Evolutionary conservation across 2,329 filamentous ascomycete genomes (phyloP).

Genomic region (Aspergillus sergii): DNA sequence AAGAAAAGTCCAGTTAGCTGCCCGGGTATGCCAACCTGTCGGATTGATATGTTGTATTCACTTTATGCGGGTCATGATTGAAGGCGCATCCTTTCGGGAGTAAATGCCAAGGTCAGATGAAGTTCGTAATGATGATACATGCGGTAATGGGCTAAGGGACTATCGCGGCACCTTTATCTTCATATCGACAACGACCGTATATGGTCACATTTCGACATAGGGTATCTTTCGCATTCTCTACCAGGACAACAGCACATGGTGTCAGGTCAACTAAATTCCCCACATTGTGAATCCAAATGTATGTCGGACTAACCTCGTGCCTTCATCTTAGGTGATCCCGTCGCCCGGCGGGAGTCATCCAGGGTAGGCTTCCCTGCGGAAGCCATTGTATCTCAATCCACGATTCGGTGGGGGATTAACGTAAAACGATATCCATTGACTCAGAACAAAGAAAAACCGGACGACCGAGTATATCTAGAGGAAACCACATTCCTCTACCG

Average conservation of each 20-base stretch:
- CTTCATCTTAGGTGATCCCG: conserved; percentile 51
- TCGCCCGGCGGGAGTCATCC: conserved; percentile 49
- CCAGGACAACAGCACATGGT: conserved; percentile 4
- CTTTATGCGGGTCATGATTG: conserved; percentile 77
- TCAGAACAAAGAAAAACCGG: conserved; percentile 30
- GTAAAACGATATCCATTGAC: conserved; percentile 45
- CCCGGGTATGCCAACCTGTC: conserved; percentile 39
- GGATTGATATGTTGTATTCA: conserved; percentile 43
- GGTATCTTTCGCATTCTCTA: conserved; percentile 81
- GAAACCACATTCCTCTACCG: conserved; percentile 43
- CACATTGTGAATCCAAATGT: background rate
- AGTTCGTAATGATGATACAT: conserved; percentile 3
- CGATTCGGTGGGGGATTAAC: conserved; percentile 38
- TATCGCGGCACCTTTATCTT: conserved; percentile 68
- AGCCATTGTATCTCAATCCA: conserved; percentile 44
- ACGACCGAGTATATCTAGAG: conserved; percentile 30
- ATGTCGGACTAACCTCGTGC: conserved; percentile 46
- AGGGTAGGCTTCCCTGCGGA: conserved; percentile 46
- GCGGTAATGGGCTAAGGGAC: conserved; percentile 8
- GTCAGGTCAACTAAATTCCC: conserved; percentile 11
- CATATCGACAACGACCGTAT: conserved; percentile 89
- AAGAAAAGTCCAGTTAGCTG: conserved; percentile 3
- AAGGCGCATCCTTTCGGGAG: conserved; percentile 68
- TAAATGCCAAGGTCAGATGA: conserved; percentile 24
- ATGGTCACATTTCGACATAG: conserved; percentile 91